phyloP scores from a whole-genome alignment of 2,329 filamentous ascomycete species.

The Venturia carpophila region DNA sequence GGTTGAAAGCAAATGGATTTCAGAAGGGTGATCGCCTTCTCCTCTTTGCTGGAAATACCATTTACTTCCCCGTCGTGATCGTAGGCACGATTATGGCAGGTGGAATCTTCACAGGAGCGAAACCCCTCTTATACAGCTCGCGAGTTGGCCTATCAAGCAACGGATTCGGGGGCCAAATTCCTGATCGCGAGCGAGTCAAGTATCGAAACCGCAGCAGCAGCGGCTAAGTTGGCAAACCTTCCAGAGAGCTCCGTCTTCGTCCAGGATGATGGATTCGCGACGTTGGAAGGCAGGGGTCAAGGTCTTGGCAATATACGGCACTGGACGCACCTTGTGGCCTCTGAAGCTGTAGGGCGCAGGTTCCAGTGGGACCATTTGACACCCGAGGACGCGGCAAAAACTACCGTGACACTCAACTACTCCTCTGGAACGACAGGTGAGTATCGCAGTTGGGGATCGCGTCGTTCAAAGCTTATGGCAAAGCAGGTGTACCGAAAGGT shows the following conservation, averaged over 20 bases:
- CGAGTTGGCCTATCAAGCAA: constrained; percentile 68
- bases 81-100: constrained; percentile 70
- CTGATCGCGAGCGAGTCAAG: constrained; percentile 55
- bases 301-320: constrained; percentile 40
- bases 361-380: constrained; percentile 58
- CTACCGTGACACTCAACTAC: constrained; percentile 68
- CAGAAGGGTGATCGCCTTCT: constrained; percentile 62
- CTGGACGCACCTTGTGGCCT: constrained; percentile 56
- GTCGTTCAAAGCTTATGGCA: constrained; percentile 24
- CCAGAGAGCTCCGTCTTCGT: constrained; percentile 51
- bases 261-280: constrained; percentile 49
- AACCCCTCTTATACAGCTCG: constrained; percentile 62
- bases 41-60: constrained; percentile 63
- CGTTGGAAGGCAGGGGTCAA: constrained; percentile 38
- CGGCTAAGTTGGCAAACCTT: constrained; percentile 53
- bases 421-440: constrained; percentile 60
- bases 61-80: constrained; percentile 64
- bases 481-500: constrained; percentile 76
- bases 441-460: not conserved
- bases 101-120: constrained; percentile 69
- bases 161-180: constrained; percentile 60
- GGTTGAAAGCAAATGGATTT: constrained; percentile 57
- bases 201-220: constrained; percentile 57
- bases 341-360: constrained; percentile 42
- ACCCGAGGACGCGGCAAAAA: constrained; percentile 41